A percentile compares a stretch with the other conserved stretches of the same genome.
phyloP scores from a whole-genome alignment of 495 filamentous ascomycete species.

The Neurospora cerealis region DNA sequence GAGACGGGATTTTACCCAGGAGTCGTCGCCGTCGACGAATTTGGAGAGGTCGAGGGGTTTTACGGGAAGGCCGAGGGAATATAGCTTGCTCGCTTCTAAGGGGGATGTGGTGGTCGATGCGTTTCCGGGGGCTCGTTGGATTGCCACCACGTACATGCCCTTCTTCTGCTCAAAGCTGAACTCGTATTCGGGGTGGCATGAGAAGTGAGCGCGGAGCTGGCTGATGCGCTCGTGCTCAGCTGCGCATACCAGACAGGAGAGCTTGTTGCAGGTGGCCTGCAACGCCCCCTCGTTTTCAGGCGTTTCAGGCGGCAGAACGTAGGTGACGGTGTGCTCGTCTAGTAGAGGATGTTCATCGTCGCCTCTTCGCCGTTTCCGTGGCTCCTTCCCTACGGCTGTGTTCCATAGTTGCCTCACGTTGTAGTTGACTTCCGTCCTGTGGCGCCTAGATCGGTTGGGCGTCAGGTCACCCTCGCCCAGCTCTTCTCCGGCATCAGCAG shows the following conservation, averaged over 20 bases:
- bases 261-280: conserved; percentile 29
- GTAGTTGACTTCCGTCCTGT: conserved; percentile 38
- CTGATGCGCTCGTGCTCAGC: conserved; percentile 28
- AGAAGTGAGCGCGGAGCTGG: conserved; percentile 35
- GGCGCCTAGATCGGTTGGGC: conserved; percentile 28
- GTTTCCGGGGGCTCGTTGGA: not conserved
- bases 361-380: conserved; percentile 29
- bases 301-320: conserved; percentile 30
- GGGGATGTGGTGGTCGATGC: not conserved
- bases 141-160: conserved; percentile 10
- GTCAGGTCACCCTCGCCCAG: conserved; percentile 17
- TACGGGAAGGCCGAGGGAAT: conserved; percentile 27
- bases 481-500: not conserved
- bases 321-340: conserved; percentile 30
- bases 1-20: conserved; percentile 29
- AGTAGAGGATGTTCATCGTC: conserved; percentile 17
- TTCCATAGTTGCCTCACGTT: conserved; percentile 41
- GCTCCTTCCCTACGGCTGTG: conserved; percentile 35
- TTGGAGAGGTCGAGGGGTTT: conserved; percentile 28
- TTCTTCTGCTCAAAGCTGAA: conserved; percentile 30
- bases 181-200: conserved; percentile 33
- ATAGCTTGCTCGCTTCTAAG: not conserved
- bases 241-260: conserved; percentile 37
- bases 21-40: conserved; percentile 31
- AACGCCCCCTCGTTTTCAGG: not conserved